Conservation (phyloP, 345 rosid species). For the Euphorbia tirucalli region DNA sequence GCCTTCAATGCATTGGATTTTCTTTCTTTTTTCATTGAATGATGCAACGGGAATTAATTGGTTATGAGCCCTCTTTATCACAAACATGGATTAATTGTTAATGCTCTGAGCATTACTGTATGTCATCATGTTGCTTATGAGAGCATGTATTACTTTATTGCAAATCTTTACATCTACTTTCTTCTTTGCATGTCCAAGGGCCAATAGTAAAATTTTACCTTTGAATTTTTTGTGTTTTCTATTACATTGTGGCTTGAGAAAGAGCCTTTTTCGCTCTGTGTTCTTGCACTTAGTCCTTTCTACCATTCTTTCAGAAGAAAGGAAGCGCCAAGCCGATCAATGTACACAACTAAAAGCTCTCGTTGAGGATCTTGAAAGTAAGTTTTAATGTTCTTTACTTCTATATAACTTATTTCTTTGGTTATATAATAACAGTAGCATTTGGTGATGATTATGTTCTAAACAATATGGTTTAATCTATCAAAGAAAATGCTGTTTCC, state of each 20-base stretch:
- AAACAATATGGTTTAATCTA: background rate
- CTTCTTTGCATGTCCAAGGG: background rate
- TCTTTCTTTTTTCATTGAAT: slow-evolving; percentile 1
- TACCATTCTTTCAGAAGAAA: slow-evolving; percentile 48
- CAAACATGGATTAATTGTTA: background rate
- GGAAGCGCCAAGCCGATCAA: slow-evolving; percentile 55
- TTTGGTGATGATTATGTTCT: background rate
- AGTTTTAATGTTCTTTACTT: slow-evolving; percentile 17
- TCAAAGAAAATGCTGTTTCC: background rate
- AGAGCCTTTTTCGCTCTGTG: background rate
- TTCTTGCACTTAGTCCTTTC: slow-evolving; percentile 16
- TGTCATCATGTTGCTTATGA: background rate
- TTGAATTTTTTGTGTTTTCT: background rate
- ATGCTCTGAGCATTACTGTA: background rate
- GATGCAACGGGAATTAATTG: background rate
- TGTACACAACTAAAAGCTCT: slow-evolving; percentile 64
- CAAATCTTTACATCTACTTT: background rate
- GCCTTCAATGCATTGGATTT: background rate
- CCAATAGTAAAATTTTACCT: background rate
- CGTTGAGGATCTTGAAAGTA: slow-evolving; percentile 70
- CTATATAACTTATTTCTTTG: slow-evolving; percentile 3
- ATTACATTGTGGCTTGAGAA: background rate
- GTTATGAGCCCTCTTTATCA: background rate
- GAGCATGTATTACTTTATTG: background rate
- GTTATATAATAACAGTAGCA: background rate